Base-by-base conservation (phyloP, 179 eudicot species). In the Drosera spatulata region DNA sequence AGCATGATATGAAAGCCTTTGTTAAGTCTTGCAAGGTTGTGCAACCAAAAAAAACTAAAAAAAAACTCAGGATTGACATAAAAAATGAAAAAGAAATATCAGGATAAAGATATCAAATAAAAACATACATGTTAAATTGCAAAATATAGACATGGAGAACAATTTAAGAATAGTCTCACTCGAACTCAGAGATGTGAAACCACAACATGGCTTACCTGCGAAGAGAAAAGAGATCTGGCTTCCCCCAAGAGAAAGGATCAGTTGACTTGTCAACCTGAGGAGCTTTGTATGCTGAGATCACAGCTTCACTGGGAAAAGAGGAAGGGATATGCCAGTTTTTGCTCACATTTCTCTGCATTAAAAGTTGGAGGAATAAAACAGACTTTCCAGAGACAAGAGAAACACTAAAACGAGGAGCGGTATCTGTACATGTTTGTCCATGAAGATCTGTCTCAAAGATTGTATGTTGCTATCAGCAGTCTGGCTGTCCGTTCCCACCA, bases 261-360 rank as follows among this genome's bases (percentile, higher is more conserved):
- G 91, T 89, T 46, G 99, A 93, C 54, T 81, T 88, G 70, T 93
- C 99, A 61, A 93, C 99, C 79, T 86, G 88, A 55, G 99, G 99
- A 76, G 85, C 74, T 56, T 53, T 71, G 72, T 93, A 93, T 55
- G 95, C 99, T 12, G 83, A 76, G 56, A 93, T 72, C 45, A 93
- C 99, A 49, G 79, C 86, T 66, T 86, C 80, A 62, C 94, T 88
- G 39, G 98, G 98, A 72, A 91, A 91, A 54, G 87, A 67, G 62
- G 76, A 76, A 67, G 96, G 95, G 65, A 91, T 71, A 66, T 93
- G 95, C 96, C 99, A 93, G 69, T 93, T 93, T 76, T 93, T 93
- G 80, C 99, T 93, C 65, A 93, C 91, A 65, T 88, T 93, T 82
- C 99, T 88, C 99, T 91, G 83, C 69, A 71, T 6, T 50, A 53